Conservation (phyloP, 805 yeast genomes). For the Teunomyces panamensis region DNA sequence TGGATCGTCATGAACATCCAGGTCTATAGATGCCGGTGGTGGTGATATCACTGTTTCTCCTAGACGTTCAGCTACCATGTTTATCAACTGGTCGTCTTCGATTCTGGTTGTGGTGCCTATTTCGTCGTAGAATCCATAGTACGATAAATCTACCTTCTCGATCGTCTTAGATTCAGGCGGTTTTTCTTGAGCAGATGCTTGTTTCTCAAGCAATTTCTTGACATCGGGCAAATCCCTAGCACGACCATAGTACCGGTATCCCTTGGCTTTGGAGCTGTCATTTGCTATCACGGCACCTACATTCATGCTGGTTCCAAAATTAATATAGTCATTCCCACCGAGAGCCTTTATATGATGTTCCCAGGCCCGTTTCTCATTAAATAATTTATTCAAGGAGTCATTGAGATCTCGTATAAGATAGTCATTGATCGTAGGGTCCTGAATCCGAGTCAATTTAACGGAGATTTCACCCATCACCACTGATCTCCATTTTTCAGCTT, state of each 20-base stretch:
- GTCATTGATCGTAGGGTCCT: slow-evolving; percentile 56
- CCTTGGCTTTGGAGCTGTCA: slow-evolving; percentile 36
- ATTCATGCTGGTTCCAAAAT: slow-evolving; percentile 20
- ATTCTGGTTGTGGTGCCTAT: background rate
- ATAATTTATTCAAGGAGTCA: slow-evolving; percentile 64
- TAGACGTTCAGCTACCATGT: slow-evolving; percentile 11
- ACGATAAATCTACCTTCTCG: slow-evolving; percentile 27
- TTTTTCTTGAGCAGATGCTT: slow-evolving; percentile 18
- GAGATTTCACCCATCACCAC: slow-evolving; percentile 64
- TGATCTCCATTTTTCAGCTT: slow-evolving; percentile 69
- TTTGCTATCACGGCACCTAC: slow-evolving; percentile 14
- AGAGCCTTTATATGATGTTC: slow-evolving; percentile 66
- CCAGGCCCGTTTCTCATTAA: slow-evolving; percentile 73
- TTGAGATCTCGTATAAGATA: slow-evolving; percentile 67
- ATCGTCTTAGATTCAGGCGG: slow-evolving; percentile 6
- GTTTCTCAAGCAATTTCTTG: slow-evolving; percentile 19
- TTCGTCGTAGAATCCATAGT: slow-evolving; percentile 45
- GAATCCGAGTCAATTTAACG: slow-evolving; percentile 55
- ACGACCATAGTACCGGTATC: slow-evolving; percentile 77
- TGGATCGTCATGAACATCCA: slow-evolving; percentile 10
- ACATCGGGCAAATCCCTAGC: slow-evolving; percentile 81
- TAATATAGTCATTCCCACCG: slow-evolving; percentile 70
- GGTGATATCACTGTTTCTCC: slow-evolving; percentile 4
- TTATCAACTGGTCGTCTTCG: slow-evolving; percentile 8
- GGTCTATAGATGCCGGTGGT: background rate